These are phyloP conservation scores for Yarrowia porcina DNA, from an alignment of 805 yeast genomes.

Conservation along the genomic window DNA sequence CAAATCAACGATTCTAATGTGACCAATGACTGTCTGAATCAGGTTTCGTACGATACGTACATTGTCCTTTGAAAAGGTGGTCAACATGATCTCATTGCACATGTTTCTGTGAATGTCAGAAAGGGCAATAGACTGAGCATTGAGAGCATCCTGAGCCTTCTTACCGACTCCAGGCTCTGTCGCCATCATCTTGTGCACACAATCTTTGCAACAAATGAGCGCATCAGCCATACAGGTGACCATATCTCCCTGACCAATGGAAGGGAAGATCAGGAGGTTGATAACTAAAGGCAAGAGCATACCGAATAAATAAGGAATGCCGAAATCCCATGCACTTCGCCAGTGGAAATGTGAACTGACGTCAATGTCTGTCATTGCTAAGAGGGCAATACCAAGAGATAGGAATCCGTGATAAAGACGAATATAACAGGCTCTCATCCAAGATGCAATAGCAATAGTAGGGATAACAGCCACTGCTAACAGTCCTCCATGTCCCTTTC, in stretches of 20 bases:
- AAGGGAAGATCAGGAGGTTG: slow-evolving; percentile 42
- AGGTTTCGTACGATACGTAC: slow-evolving; percentile 43
- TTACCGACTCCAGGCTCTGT: slow-evolving; percentile 31
- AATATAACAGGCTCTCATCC: slow-evolving; percentile 44
- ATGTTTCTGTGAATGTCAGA: slow-evolving; percentile 47
- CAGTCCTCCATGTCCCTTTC: slow-evolving; percentile 47
- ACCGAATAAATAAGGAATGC: slow-evolving; percentile 48
- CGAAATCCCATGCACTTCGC: slow-evolving; percentile 39
- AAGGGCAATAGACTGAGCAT: slow-evolving; percentile 37
- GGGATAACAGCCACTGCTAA: slow-evolving; percentile 44
- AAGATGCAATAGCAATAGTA: slow-evolving; percentile 41
- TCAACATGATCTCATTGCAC: slow-evolving; percentile 42
- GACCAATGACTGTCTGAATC: slow-evolving; percentile 43
- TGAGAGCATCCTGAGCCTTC: slow-evolving; percentile 37
- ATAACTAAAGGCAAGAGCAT: slow-evolving; percentile 40
- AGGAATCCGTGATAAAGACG: slow-evolving; percentile 42
- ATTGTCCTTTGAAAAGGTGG: slow-evolving; percentile 38
- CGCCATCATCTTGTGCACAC: slow-evolving; percentile 20
- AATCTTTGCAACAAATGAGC: not conserved
- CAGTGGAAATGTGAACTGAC: slow-evolving; percentile 31
- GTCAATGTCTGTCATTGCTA: slow-evolving; percentile 38
- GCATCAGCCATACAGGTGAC: slow-evolving; percentile 27
- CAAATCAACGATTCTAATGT: slow-evolving; percentile 44
- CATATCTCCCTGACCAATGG: slow-evolving; percentile 40
- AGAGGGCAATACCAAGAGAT: slow-evolving; percentile 33